Base-by-base conservation (phyloP, 305 asterid genomes). In the Plantago lanceolata region DNA sequence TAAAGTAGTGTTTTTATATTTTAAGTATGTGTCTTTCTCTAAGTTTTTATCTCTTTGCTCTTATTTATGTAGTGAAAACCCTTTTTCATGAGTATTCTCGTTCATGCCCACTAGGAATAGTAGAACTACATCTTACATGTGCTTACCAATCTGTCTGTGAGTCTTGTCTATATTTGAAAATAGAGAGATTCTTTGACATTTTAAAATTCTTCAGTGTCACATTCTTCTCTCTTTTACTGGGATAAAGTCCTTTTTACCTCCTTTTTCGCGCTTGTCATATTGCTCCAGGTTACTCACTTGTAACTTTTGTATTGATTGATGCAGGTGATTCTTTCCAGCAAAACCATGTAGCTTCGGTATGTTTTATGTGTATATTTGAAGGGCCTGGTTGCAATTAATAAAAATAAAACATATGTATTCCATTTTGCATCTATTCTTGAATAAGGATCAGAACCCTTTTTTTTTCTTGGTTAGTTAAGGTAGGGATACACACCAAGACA, bases 261-360 rank as follows among this genome's bases (percentile, higher is more conserved):
- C 70, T 63, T 59, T 59, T 69, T 35, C 21, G 59, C 57, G 50
- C 28, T 14, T 66, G 53, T 31, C 60, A 55, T 71, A 62, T 68
- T 40, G 45, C 44, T 65, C 21, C 64, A 31, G 48, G 71, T 57
- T 45, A 65, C 81, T 83, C 63, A 78, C 68, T 24, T 35, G n/a
- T 69, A 66, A 67, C 20, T 33, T 53, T 53, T 57, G 59, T 75
- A 19, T 77, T 75, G 67, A 59, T 68, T 66, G 68, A 66, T 83
- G 89, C 90, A 86, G 96, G 79, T 29, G 69, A 72, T 66, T 71
- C 74, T 67, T 79, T 61, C 68, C 68, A 52, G 71, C 75, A 75
- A 73, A 78, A 57, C 63, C 73, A 69, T 55, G 70, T 57, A 43
- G 77, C 81, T 33, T 64, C 66, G 78, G 97, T 89, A 81, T 48